phyloP scores from a whole-genome alignment of 2,329 filamentous ascomycete genomes.

The Capronia epimyces region DNA sequence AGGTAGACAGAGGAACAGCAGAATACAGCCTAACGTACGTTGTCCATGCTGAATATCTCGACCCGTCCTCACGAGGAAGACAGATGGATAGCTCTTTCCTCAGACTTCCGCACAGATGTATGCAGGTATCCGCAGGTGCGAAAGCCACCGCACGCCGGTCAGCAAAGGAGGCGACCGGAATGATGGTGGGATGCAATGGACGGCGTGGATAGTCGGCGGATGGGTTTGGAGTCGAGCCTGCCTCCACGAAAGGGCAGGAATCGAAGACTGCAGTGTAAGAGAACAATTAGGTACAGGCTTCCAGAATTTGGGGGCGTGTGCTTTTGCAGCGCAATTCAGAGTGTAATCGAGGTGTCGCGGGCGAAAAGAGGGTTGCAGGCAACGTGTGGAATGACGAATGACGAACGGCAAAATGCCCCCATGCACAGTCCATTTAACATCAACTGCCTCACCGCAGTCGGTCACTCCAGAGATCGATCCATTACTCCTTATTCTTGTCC shows the following conservation, averaged over 20 bases:
- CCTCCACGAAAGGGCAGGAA: background rate
- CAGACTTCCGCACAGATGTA: conserved; percentile 13
- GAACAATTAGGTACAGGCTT: background rate
- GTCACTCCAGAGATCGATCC: background rate
- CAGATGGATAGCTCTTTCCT: conserved; percentile 16
- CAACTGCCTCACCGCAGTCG: background rate
- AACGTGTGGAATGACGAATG: conserved; percentile 10
- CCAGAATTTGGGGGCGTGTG: background rate
- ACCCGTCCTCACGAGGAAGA: background rate
- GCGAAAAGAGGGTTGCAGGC: background rate
- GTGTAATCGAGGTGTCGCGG: background rate
- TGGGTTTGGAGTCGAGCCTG: background rate
- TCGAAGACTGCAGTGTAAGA: background rate
- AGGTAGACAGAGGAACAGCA: conserved; percentile 14
- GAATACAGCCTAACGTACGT: conserved; percentile 34
- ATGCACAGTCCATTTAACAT: background rate
- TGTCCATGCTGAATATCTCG: conserved; percentile 38
- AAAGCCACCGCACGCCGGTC: conserved; percentile 10
- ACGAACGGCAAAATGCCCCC: background rate
- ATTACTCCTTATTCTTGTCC: background rate
- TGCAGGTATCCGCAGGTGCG: conserved; percentile 2
- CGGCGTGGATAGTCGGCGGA: background rate
- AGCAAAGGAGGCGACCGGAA: conserved; percentile 1
- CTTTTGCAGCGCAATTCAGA: background rate
- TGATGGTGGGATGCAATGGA: background rate